Evolutionary conservation across 345 rosid species (phyloP), one percentile per base, ranked within the genome.

Genomic region (Eucalyptus lansdowneana): DNA sequence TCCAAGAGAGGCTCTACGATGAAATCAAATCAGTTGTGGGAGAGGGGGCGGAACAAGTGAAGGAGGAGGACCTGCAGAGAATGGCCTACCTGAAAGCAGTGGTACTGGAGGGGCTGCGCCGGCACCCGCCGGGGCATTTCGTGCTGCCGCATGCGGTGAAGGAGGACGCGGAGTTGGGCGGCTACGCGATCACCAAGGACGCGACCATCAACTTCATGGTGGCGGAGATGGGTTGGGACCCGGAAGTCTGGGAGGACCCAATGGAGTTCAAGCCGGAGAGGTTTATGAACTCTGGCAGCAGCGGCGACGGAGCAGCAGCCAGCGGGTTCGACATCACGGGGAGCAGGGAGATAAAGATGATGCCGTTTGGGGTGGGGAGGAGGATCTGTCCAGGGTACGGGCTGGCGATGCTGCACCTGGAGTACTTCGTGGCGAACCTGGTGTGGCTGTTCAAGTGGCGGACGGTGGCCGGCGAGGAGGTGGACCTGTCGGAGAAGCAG

Each of bases 291-390:
- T 86, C 34, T 13, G 14, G 85, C 10, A 42, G 42, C 14, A 60
- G 12, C 6, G 56, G 14, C 58, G 17, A 11, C 15, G 50, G 50
- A 49, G 50, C 0, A 13, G 50, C 15, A 53, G 37, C 45, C 15
- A 62, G 37, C 24, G 90, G 67, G 15, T 60, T 60, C 67, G 67
- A 60, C 31, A 60, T 60, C 49, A 89, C 88, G 5, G 88, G 88
- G 69, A 89, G 65, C 27, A 69, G 87, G 86, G 88, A 89, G 80
- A 89, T 89, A 37, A 89, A 89, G 90, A 89, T 89, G 90, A 87
- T 89, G 90, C 90, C 90, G 2, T 89, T 89, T 7, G 88, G 90
- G 86, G 90, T n/a, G 11, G 90, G 90, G 54, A 69, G 90, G 88
- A 87, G 90, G 87, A 89, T 89, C 27, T 89, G 88, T 16, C 90